Percentiles rank a stretch among this genome's conserved stretches.
Evolutionary conservation across 208 protist genomes (phyloP).

Genomic region (Entamoeba dispar): DNA sequence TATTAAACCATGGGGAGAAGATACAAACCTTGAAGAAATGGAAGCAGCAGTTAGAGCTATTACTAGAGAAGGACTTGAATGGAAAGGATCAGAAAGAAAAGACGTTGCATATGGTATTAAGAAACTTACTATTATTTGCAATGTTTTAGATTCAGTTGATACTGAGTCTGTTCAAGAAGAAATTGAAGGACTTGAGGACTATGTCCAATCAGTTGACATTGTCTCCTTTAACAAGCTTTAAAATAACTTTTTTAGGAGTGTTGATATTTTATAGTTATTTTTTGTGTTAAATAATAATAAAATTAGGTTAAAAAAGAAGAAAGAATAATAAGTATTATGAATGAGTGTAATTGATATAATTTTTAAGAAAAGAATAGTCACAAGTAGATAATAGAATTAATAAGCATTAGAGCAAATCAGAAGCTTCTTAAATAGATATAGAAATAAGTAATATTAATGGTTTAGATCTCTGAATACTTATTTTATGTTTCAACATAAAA

Average conservation of each 20-base stretch:
- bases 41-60: background rate
- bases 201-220: background rate
- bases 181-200: background rate
- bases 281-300: too few species aligned
- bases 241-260: background rate
- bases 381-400: too few species aligned
- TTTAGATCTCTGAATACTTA: too few species aligned
- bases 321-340: too few species aligned
- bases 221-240: background rate
- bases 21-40: background rate
- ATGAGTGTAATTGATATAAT: too few species aligned
- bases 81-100: background rate
- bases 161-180: background rate
- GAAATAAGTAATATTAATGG: too few species aligned
- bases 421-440: too few species aligned
- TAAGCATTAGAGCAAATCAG: too few species aligned
- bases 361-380: too few species aligned
- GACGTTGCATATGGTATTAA: background rate
- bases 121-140: background rate
- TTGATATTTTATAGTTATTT: too few species aligned
- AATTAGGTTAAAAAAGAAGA: too few species aligned
- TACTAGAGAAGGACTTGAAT: background rate
- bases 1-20: background rate
- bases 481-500: too few species aligned
- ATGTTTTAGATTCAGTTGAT: background rate